Percentiles rank a stretch among this genome's conserved stretches.
These are phyloP conservation scores for Penicillium manginii DNA, from an alignment of 495 filamentous ascomycete species.

Conservation along the genomic window DNA sequence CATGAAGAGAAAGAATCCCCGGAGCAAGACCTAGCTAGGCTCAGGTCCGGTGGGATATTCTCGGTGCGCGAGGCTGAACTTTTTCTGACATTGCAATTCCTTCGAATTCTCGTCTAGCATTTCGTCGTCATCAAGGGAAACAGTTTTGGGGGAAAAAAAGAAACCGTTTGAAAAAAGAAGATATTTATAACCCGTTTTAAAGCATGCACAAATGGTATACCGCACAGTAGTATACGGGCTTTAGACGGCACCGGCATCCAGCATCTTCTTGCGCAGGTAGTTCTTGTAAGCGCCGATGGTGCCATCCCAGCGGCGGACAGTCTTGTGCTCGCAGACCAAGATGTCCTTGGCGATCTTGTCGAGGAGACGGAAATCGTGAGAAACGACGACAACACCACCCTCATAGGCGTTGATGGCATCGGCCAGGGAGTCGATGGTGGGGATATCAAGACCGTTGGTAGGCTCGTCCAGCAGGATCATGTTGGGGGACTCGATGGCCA, in stretches of 20 bases:
- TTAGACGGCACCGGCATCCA: conserved; percentile 54
- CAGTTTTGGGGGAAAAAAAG: conserved; percentile 16
- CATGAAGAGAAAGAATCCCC: conserved; percentile 8
- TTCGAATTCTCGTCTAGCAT: conserved; percentile 47
- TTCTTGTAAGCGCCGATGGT: conserved; percentile 95
- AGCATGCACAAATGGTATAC: not conserved
- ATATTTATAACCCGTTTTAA: conserved; percentile 7
- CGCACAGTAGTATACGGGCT: conserved; percentile 2
- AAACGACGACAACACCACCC: conserved; percentile 97
- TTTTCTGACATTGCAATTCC: conserved; percentile 33
- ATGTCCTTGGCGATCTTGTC: conserved; percentile 99
- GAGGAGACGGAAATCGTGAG: conserved; percentile 96
- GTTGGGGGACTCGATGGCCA: conserved; percentile 95
- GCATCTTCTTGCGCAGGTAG: conserved; percentile 98
- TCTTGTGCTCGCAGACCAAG: conserved; percentile 97
- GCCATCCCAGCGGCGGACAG: conserved; percentile 86
- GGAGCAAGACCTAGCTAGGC: conserved; percentile 7
- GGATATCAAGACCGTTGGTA: conserved; percentile 99
- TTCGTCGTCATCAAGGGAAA: conserved; percentile 40
- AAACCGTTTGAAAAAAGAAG: not conserved
- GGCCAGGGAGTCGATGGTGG: conserved; percentile 95
- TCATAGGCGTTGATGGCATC: conserved; percentile 96
- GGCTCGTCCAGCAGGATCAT: conserved; percentile 98
- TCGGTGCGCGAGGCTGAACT: conserved; percentile 21
- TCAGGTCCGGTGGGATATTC: not conserved